phyloP scores from a whole-genome alignment of 2,329 filamentous ascomycete genomes.

The Aureobasidium mangrovei region DNA sequence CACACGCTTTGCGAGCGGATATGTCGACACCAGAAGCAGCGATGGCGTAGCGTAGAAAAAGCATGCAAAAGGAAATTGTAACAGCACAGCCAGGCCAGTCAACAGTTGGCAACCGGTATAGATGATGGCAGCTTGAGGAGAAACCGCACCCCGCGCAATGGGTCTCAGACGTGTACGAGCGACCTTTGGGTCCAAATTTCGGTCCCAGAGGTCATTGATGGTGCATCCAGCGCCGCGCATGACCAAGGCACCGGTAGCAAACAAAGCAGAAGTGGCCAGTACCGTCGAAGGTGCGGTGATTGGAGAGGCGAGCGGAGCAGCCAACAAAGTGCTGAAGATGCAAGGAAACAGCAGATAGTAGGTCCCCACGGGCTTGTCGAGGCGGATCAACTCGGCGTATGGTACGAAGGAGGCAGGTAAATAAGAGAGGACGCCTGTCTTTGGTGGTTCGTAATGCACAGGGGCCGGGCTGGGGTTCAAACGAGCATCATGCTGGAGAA shows the following conservation, averaged over 20 bases:
- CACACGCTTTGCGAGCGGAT: constrained; percentile 76
- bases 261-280: constrained; percentile 56
- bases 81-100: constrained; percentile 60
- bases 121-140: constrained; percentile 59
- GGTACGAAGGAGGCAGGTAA: constrained; percentile 65
- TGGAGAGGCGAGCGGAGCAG: constrained; percentile 59
- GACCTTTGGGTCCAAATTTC: constrained; percentile 76
- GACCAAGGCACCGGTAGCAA: constrained; percentile 66
- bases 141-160: constrained; percentile 69
- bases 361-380: constrained; percentile 73
- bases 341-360: constrained; percentile 84
- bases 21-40: constrained; percentile 61
- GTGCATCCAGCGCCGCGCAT: constrained; percentile 85
- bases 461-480: neutral
- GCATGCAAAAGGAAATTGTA: constrained; percentile 67
- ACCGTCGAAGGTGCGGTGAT: constrained; percentile 53
- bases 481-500: constrained; percentile 9
- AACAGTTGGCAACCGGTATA: constrained; percentile 70
- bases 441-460: constrained; percentile 54
- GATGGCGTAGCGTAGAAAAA: constrained; percentile 72
- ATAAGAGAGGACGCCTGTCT: constrained; percentile 58
- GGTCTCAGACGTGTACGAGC: constrained; percentile 67
- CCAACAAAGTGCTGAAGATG: constrained; percentile 73
- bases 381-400: constrained; percentile 71
- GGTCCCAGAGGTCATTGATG: constrained; percentile 87